Percentiles rank a stretch among this genome's conserved stretches.
These are phyloP conservation scores for Parsonsia alboflavescens DNA, from an alignment of 257 asterid species.

Conservation along the genomic window DNA sequence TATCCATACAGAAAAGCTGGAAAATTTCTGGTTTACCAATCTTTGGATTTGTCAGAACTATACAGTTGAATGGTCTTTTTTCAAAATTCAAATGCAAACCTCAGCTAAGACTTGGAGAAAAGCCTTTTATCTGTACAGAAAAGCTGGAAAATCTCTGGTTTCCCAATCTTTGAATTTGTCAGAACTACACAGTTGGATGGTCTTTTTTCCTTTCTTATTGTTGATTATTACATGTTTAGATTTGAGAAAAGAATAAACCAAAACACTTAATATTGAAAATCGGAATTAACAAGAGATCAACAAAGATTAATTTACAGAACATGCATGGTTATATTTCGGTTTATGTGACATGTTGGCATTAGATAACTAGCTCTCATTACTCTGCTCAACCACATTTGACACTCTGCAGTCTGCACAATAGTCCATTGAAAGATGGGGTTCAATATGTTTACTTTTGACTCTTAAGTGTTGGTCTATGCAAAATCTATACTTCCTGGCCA, in stretches of 20 bases:
- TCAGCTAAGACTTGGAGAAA: neutral
- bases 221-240: neutral
- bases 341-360: neutral
- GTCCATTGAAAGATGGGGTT: neutral
- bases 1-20: neutral
- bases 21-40: neutral
- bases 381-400: neutral
- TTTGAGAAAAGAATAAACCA: neutral
- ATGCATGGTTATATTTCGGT: neutral
- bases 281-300: neutral
- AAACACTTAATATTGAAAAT: neutral
- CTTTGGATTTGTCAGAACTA: neutral
- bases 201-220: neutral
- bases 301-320: neutral
- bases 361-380: neutral
- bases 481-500: neutral
- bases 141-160: neutral
- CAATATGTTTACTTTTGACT: neutral
- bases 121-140: neutral
- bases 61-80: neutral
- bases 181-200: neutral
- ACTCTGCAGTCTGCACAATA: neutral
- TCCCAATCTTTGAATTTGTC: too few species aligned
- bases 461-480: neutral
- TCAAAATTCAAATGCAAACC: neutral